Evolutionary conservation across 192 early-diverging fungal species (phyloP), one percentile per base, ranked within the genome.

Genomic region (Coemansia sp.): DNA sequence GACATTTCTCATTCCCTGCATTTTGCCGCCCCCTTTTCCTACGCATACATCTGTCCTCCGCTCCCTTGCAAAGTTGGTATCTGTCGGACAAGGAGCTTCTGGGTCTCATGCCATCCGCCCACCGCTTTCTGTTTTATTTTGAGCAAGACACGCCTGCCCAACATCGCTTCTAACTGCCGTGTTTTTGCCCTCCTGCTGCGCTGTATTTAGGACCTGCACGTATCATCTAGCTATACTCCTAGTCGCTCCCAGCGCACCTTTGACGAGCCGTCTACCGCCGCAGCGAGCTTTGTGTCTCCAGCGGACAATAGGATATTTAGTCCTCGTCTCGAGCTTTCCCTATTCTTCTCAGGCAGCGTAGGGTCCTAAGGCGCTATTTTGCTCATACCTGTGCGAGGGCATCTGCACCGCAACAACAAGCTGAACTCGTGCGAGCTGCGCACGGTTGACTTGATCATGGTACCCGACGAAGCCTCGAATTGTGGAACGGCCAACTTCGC

Each of bases 231-330:
- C n/a, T n/a, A n/a, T n/a, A n/a, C n/a, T n/a, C n/a, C n/a, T n/a
- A n/a, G n/a, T n/a, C n/a, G n/a, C n/a, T n/a, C n/a, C 45, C 45
- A 47, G 22, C 9, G 24, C 45, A 10, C 45, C 1, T 24, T 22
- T 10, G 45, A 24, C 45, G 20, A 47, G 9, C 8, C 12, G 22
- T 47, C 12, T 20, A 10, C 22, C 45, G 12, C 9, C 45, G 45
- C 45, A 22, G 11, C 45, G 22, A 47, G 45, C 45, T 47, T 47
- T 47, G 45, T 47, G 45, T 12, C 45, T 47, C 22, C 22, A 20
- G 45, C 45, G 45, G 45, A 47, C 20, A 47, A 24, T 47, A 47
- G 45, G 45, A 47, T 47, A 47, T 47, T 47, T 47, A 12, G 20
- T 47, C 45, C 45, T 47, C 24, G 22, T 11, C 45, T 47, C 45